Evolutionary conservation across 148 eudicot genomes (phyloP), one percentile per base, ranked within the genome.

Genomic region (Rhododendron molle): DNA sequence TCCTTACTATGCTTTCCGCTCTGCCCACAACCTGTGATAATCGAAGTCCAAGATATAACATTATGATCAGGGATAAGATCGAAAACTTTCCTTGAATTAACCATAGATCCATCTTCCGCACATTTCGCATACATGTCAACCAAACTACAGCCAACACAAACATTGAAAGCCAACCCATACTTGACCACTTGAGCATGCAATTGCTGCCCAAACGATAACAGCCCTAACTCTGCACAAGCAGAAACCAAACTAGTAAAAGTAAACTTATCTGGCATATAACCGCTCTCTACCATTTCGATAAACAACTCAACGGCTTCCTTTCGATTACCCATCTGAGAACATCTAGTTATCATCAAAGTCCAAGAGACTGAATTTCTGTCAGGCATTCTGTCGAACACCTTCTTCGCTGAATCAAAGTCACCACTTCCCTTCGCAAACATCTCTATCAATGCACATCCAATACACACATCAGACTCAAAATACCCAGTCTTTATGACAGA

Each of bases 371-470:
- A 84, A 86, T 90, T 92, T 83, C 79, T 91, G n/a, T 87, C 89
- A 85, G 93, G 93, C 94, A 93, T 92, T 88, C 77, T 85, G 85
- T 92, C 97, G 69, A 94, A 92, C 92, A 94, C 93, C 65, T 90
- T 89, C 89, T 74, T 44, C 5, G 94, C 97, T 14, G 84, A 85
- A 82, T 65, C 88, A 89, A 94, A 62, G 82, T 93, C 93, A 43
- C 89, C 80, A 72, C 84, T 86, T 38, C 93, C 94, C 84, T 89
- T 91, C 0, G 80, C 88, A 87, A 89, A 94, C 90, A 94, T 83
- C 83, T 93, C 93, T 85, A 94, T 87, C 91, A 93, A 84, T 1
- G 92, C 94, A 89, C 93, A 92, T 76, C 93, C 97, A 85, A 94
- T 92, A 83, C 91, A 88, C 21, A 90, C 86, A 88, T 92, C 90